These are phyloP conservation scores for Pyronema omphalodes DNA, from an alignment of 495 filamentous ascomycete species.

Conservation along the genomic window DNA sequence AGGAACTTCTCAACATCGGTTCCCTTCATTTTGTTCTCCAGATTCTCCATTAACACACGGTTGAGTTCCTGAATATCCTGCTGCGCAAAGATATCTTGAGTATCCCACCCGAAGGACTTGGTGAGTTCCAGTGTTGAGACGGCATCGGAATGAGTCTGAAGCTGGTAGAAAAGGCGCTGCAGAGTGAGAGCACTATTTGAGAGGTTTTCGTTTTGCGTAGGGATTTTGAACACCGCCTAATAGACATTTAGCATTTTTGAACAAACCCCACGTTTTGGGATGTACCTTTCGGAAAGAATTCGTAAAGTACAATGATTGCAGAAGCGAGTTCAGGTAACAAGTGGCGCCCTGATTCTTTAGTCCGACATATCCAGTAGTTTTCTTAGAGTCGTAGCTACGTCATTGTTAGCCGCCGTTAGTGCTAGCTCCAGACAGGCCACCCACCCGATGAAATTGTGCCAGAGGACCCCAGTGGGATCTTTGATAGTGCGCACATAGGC, in stretches of 20 bases:
- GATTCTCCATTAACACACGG: conserved; percentile 84
- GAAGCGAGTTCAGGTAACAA: conserved; percentile 91
- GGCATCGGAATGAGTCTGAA: conserved; percentile 64
- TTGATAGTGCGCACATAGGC: conserved; percentile 88
- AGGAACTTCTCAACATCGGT: conserved; percentile 86
- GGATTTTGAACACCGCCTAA: conserved; percentile 88
- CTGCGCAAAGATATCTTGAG: conserved; percentile 93
- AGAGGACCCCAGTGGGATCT: conserved; percentile 95
- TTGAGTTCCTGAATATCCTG: conserved; percentile 97
- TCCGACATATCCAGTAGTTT: conserved; percentile 92
- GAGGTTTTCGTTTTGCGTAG: conserved; percentile 63
- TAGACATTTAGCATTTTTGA: background rate
- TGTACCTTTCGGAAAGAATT: conserved; percentile 85
- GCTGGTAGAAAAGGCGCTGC: conserved; percentile 81
- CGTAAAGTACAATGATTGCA: conserved; percentile 95
- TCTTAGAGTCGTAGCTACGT: conserved; percentile 83
- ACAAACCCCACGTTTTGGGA: background rate
- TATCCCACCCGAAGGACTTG: conserved; percentile 93
- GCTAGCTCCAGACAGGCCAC: conserved; percentile 8
- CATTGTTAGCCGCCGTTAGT: background rate
- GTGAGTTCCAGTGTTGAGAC: conserved; percentile 88
- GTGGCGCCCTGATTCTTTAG: conserved; percentile 96
- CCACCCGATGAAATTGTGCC: conserved; percentile 92
- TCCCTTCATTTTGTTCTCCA: conserved; percentile 96
- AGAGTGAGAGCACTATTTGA: conserved; percentile 84